Conservation (phyloP, 345 rosid genomes). For the Linum lewisii region DNA sequence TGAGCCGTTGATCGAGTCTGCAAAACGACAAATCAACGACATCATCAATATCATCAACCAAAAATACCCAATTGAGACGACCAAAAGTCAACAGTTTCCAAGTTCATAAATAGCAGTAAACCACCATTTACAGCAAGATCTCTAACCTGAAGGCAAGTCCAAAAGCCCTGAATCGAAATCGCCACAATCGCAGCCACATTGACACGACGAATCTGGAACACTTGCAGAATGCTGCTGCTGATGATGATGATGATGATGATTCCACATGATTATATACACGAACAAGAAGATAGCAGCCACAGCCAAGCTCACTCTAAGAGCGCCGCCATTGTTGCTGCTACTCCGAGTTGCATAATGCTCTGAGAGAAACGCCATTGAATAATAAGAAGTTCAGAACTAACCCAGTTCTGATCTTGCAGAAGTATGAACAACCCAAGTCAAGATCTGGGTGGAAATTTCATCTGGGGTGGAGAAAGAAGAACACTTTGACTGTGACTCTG, state of each 20-base stretch:
- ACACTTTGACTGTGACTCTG: slow-evolving; percentile 3
- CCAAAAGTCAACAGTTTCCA: not conserved
- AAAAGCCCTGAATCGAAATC: slow-evolving; percentile 11
- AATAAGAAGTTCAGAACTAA: not conserved
- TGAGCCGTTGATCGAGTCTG: slow-evolving; percentile 22
- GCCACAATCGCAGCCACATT: slow-evolving; percentile 32
- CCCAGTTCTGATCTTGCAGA: not conserved
- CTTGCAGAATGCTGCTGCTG: slow-evolving; percentile 14
- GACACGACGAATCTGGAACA: slow-evolving; percentile 8
- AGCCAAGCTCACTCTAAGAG: slow-evolving; percentile 20
- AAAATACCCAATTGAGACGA: not conserved
- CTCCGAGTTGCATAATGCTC: slow-evolving; percentile 14
- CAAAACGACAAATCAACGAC: slow-evolving; percentile 13
- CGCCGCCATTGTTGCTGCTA: slow-evolving; percentile 2
- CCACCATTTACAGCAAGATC: not conserved
- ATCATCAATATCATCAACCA: not conserved
- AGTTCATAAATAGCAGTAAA: not conserved
- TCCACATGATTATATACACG: slow-evolving; percentile 13
- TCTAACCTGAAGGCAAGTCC: slow-evolving; percentile 23
- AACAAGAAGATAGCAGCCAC: slow-evolving; percentile 19
- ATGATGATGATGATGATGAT: too few relatives aligned
- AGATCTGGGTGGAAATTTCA: slow-evolving; percentile 11
- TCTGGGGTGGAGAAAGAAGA: not conserved
- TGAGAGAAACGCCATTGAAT: slow-evolving; percentile 22
- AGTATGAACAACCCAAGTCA: not conserved